A percentile compares a stretch with the other conserved stretches of the same genome.
Conservation (phyloP, 257 asterid species). For the Gynochthodes officinalis region DNA sequence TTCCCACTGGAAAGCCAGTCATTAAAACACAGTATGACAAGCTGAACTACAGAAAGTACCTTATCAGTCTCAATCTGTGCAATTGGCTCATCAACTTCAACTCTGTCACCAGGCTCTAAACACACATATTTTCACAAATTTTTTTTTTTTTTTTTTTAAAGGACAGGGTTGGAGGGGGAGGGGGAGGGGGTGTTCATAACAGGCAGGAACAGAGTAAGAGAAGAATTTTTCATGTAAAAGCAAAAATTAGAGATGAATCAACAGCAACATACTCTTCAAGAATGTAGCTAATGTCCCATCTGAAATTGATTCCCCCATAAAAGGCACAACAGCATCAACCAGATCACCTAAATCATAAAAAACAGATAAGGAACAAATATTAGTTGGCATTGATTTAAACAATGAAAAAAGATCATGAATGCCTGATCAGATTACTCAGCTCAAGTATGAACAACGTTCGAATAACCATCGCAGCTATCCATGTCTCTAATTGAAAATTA, state of each 20-base stretch:
- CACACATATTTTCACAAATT: slow-evolving; percentile 9
- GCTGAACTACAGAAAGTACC: slow-evolving; percentile 36
- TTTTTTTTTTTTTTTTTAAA: too few relatives aligned
- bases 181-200: not conserved
- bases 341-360: slow-evolving; percentile 39
- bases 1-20: slow-evolving; percentile 8
- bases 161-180: too few relatives aligned
- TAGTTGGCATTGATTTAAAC: not conserved
- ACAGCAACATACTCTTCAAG: slow-evolving; percentile 64
- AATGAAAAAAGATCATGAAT: not conserved
- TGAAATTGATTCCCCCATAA: slow-evolving; percentile 92
- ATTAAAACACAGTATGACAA: not conserved
- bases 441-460: not conserved
- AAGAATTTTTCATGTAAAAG: slow-evolving; percentile 6
- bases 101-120: slow-evolving; percentile 87
- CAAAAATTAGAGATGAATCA: not conserved
- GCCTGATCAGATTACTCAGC: not conserved
- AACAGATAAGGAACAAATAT: slow-evolving; percentile 25
- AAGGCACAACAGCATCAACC: slow-evolving; percentile 92
- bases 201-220: not conserved
- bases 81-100: slow-evolving; percentile 83
- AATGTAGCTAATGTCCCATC: slow-evolving; percentile 88
- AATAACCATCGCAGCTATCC: not conserved
- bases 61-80: slow-evolving; percentile 98
- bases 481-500: not conserved